Evolutionary conservation across 257 asterid genomes (phyloP).

Genomic region (Ilex aquifolium): DNA sequence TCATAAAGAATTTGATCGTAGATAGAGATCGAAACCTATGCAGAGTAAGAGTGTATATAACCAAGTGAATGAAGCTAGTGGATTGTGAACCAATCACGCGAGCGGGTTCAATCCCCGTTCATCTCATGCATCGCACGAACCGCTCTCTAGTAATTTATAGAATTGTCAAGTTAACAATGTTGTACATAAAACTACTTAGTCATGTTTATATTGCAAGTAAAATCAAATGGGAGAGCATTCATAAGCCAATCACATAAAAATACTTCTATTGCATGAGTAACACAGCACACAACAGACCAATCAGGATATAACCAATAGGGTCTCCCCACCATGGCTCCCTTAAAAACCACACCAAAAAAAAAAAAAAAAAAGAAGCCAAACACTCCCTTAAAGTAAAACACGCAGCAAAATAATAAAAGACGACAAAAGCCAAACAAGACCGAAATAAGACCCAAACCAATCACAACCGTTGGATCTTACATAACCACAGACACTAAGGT

Average conservation of each 20-base stretch:
- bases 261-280: background rate
- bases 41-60: no score
- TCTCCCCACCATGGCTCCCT: background rate
- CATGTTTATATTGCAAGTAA: no score
- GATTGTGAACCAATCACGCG: no score
- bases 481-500: constrained; percentile 31
- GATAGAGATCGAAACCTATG: no score
- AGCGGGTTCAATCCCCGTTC: no score
- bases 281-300: background rate
- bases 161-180: no score
- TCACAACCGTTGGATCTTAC: constrained; percentile 15
- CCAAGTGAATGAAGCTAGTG: no score
- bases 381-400: background rate
- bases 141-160: no score
- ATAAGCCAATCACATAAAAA: background rate
- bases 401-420: background rate
- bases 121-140: no score
- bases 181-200: no score
- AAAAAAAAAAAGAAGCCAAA: background rate
- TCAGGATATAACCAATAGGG: background rate
- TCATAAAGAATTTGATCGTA: no score
- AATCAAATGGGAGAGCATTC: background rate
- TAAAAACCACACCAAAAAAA: background rate
- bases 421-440: no score
- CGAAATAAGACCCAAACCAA: background rate